Evolutionary conservation across 495 filamentous ascomycete species (phyloP).

Genomic region (Jackrogersella multiformis): DNA sequence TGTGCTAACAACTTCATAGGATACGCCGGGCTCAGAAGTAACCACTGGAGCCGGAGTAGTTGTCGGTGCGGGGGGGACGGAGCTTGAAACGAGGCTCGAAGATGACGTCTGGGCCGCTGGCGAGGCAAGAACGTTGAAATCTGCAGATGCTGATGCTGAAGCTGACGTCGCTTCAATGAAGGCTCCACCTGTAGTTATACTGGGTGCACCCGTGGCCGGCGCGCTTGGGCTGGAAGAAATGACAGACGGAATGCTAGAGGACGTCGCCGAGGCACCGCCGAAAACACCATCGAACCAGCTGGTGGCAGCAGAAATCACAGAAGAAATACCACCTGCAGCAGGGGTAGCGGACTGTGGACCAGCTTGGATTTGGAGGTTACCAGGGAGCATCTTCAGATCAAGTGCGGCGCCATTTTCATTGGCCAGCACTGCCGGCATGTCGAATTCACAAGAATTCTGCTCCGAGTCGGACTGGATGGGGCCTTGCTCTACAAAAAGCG

Average conservation of each 20-base stretch:
- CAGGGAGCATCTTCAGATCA: conserved; percentile 50
- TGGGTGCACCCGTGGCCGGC: conserved; percentile 12
- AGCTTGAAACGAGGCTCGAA: conserved; percentile 14
- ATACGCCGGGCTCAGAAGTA: conserved; percentile 39
- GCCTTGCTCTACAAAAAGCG: conserved; percentile 53
- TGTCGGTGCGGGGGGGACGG: conserved; percentile 13
- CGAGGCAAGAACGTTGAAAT: conserved; percentile 31
- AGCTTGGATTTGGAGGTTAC: conserved; percentile 49
- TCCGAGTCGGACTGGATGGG: conserved; percentile 50
- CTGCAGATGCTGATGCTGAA: conserved; percentile 23
- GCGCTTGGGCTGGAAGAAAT: conserved; percentile 32
- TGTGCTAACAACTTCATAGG: conserved; percentile 52
- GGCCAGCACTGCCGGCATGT: conserved; percentile 42
- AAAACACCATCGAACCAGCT: conserved; percentile 32
- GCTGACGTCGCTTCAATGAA: conserved; percentile 29
- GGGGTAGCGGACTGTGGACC: conserved; percentile 50
- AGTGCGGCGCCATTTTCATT: conserved; percentile 48
- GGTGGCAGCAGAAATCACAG: conserved; percentile 28
- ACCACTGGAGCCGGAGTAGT: conserved; percentile 38
- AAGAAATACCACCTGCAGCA: conserved; percentile 15
- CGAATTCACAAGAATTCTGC: conserved; percentile 51
- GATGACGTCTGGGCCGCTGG: conserved; percentile 14
- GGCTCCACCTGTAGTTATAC: conserved; percentile 27
- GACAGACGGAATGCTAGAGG: conserved; percentile 11
- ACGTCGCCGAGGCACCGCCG: conserved; percentile 27